Evolutionary conservation across 2,329 filamentous ascomycete genomes (phyloP), one percentile per base, ranked within the genome.

Genomic region (Beauveria brongniartii): DNA sequence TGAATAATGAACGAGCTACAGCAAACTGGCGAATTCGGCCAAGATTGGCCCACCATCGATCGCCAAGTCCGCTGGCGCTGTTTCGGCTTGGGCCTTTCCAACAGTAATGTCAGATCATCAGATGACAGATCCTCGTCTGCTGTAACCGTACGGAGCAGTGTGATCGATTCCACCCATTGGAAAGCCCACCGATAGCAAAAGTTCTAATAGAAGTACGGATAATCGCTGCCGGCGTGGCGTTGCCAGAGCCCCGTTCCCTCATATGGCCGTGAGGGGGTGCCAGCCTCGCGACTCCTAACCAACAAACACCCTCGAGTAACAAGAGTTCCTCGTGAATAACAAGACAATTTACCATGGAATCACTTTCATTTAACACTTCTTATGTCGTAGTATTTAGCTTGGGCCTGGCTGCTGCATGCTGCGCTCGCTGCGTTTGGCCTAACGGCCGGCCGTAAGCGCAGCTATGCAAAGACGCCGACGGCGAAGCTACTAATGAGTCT

Each of bases 41-140:
- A 34, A 46, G 26, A 59, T 46, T 59, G 48, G 56, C 56, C 56
- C 47, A 47, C 37, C 24, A 26, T 46, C 47, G 47, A 59, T 53
- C 37, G 56, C 55, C 46, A 59, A 34, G 47, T 20, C 26, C 12
- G 26, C 2, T 51, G 47, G 47, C 26, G 47, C n/a, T 30, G 18
- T 34, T 51, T 51, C 26, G 44, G 26, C 37, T 51, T 43, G 43
- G 47, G 34, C 47, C 47, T 59, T 14, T 48, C 7, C 5, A 52
- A 59, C 34, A 26, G 56, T 48, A 44, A 53, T 52, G 26, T 59
- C 30, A 59, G 47, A 52, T 46, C 30, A 10, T 34, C 30, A 34
- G 10, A 12, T 12, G 30, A 34, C 30, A 12, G 10, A 34, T 10
- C 3, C 30, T 34, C 34, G 14, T 37, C 34, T 37, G 34, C 34